Conservation (phyloP, 116 monocot genomes). For the Cymodocea nodosa region DNA sequence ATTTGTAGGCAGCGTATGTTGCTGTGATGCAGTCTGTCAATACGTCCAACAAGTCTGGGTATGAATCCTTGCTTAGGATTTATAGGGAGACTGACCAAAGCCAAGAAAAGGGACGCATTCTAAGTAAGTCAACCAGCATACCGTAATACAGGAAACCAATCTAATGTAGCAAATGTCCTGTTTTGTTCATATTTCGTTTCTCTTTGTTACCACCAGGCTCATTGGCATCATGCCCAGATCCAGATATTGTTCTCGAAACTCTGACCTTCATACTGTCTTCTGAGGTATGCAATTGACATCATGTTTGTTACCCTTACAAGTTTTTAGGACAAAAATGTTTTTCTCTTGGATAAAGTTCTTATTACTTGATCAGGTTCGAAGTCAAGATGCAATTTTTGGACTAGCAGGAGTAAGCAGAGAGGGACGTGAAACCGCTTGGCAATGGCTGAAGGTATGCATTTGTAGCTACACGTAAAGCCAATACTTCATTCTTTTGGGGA, state of each 20-base stretch:
- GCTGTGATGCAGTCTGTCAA: slow-evolving; percentile 50
- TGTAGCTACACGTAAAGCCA: background rate
- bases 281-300: slow-evolving; percentile 35
- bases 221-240: slow-evolving; percentile 56
- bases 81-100: slow-evolving; percentile 85
- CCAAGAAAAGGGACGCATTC: slow-evolving; percentile 84
- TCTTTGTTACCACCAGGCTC: slow-evolving; percentile 31
- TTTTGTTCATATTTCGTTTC: slow-evolving; percentile 3
- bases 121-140: slow-evolving; percentile 34
- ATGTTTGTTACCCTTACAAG: background rate
- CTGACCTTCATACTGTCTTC: slow-evolving; percentile 63
- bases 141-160: background rate
- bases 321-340: background rate
- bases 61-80: slow-evolving; percentile 66
- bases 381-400: slow-evolving; percentile 65
- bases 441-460: slow-evolving; percentile 71
- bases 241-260: slow-evolving; percentile 58
- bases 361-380: slow-evolving; percentile 45
- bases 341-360: background rate
- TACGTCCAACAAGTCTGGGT: slow-evolving; percentile 47
- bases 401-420: slow-evolving; percentile 52
- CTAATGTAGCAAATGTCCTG: background rate
- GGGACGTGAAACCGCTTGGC: slow-evolving; percentile 79
- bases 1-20: slow-evolving; percentile 75
- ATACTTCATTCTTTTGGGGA: background rate